Evolutionary conservation across 2,329 filamentous ascomycete species (phyloP), one percentile per base, ranked within the genome.

Genomic region (Aspergillus tamarii): DNA sequence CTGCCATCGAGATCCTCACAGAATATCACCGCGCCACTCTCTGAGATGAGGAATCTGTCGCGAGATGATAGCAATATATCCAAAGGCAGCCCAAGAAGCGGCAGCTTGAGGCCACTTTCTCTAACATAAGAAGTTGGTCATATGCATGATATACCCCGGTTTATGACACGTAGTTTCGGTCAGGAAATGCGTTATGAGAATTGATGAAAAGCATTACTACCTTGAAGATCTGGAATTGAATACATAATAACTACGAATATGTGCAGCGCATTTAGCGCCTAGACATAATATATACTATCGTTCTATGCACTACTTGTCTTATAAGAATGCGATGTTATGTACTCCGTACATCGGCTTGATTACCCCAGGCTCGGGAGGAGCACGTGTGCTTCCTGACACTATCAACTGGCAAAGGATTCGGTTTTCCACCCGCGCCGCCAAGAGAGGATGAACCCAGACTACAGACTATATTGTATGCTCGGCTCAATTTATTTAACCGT

Each of bases 61-160:
- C 69, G 74, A 30, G 73, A 70, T 16, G 73, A 75, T 36, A 74
- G 70, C 45, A 32, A 34, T 68, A 23, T 70, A 67, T 45, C 69
- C 59, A 57, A 71, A 64, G 61, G 68, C 62, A 60, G 66, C 57
- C 68, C 68, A 23, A 64, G 72, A 21, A 77, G 75, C 68, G 74
- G 71, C 9, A 66, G 63, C 30, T 54, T 77, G 50, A 67, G 74
- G 41, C 75, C 75, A 54, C 57, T 77, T 53, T 64, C 65, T n/a
- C 63, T 66, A 21, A 50, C 26, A 32, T 66, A 45, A 43, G 23
- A 11, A 8, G 36, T 43, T 21, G 21, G 28, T 7, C 28, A 11
- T 32, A 30, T 50, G 56, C 14, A 48, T 23, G 39, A 36, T 59
- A 60, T 55, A 53, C 26, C 28, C 26, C 6, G 52, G 8, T 6